Base-by-base conservation (phyloP, 495 filamentous ascomycete genomes). In the Astrothelium subdiscretum region DNA sequence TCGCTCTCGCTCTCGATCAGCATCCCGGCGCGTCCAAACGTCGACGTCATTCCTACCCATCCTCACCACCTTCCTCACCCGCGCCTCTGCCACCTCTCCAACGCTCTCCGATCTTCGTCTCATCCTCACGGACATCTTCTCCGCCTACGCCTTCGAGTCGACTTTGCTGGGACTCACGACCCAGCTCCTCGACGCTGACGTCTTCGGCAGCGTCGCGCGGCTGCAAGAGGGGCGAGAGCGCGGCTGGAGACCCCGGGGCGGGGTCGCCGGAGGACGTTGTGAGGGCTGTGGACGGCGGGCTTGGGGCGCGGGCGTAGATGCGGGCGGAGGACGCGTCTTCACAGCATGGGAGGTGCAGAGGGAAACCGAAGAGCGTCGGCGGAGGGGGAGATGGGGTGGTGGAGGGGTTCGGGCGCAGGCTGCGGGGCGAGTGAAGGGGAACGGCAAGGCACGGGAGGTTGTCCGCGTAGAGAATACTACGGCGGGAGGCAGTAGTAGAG, bases 121-220 rank as follows among this genome's bases (percentile, higher is more conserved):
- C 44, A 91, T 97, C 1, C 81, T 98, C 2, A 78, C 84, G 1
- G 90, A 89, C 6, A 91, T 98, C 52, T 98, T 98, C 73, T 86
- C 92, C 1, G 92, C 95, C 0, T 97, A 98, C 69, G 85, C 90
- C 0, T 96, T 96, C 71, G 95, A 97, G 71, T 86, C 89, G 67
- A 89, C 87, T 3, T 87, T 98, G 13, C 79, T 97, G 22, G 79
- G 82, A 1, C 83, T 98, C 15, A 89, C 95, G 12, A 92, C 91
- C 72, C 81, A 84, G 20, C 83, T 98, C 63, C 78, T 98, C 0
- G 92, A 96, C 62, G 87, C 91, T 65, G 90, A 95, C 68, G 79
- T 96, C 20, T 98, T 96, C 67, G 83, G 88, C 15, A 87, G 89
- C 65, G 91, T 97, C 43, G 80, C 84, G 40, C 82, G 89, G 62